Base-by-base conservation (phyloP, 495 filamentous ascomycete genomes). In the Aspergillus haitiensis region DNA sequence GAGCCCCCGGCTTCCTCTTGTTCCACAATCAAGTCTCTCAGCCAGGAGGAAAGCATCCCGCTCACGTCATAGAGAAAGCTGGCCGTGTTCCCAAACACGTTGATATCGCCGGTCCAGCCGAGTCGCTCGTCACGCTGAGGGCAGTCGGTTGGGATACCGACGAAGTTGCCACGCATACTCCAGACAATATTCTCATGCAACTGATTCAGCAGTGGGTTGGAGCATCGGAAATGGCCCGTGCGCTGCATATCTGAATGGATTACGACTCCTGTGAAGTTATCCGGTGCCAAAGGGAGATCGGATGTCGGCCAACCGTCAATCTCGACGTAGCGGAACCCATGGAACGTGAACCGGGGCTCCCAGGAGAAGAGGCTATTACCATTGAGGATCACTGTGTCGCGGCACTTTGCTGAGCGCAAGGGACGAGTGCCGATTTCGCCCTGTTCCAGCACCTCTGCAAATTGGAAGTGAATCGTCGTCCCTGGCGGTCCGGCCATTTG, bases 21-120 rank as follows among this genome's bases (percentile, higher is more conserved):
- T 52, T 82, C 79, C 0, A 65, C 66, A 7, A 58, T 62, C 3
- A 77, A 16, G 54, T 81, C 77, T 8, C 73, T 65, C 2, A 83
- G 61, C 82, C 82, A 84, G 5, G n/a, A 18, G 16, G n/a, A 18
- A 2, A 46, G 42, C 12, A 47, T 47, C 16, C 39, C 39, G 8
- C 39, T 4, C 9, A 42, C 39, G 54, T 81, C 65, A 63, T 82
- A 84, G 0, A 84, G 65, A 52, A 76, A 84, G 54, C 73, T 76
- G 0, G 79, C 79, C 0, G 81, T 77, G 0, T 75, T 74, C 0
- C 72, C 64, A 62, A 85, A 84, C 1, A 76, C 72, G 48, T 81
- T 75, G 9, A 76, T 71, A 53, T 84, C 81, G 2, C 81, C 82
- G 0, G 82, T 83, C 82, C 81, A 85, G 0, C 82, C 82, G 9